Percentiles rank a stretch among this genome's conserved stretches.
Conservation (phyloP, 2,329 filamentous ascomycete genomes). For the Fusarium sp. region DNA sequence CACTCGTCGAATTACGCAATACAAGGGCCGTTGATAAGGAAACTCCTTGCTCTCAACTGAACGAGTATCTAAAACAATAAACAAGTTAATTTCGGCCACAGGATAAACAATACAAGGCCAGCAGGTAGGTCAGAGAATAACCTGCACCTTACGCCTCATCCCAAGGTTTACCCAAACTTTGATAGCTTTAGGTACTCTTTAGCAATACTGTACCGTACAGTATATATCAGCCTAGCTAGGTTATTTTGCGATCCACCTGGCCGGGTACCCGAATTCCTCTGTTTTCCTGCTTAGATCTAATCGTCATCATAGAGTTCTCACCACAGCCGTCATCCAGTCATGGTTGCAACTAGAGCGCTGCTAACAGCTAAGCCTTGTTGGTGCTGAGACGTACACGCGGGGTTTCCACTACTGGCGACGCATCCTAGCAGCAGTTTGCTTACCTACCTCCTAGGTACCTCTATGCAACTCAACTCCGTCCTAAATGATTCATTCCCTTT, state of each 20-base stretch:
- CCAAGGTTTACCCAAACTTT: too few species aligned
- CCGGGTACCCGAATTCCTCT: background rate
- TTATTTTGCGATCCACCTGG: too few species aligned
- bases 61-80: background rate
- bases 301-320: slow-evolving; percentile 36
- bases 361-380: slow-evolving; percentile 35
- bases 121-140: too few species aligned
- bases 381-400: slow-evolving; percentile 27
- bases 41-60: background rate
- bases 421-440: background rate
- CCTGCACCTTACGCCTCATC: too few species aligned
- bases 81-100: background rate
- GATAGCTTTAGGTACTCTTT: too few species aligned
- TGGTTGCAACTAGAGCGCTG: slow-evolving; percentile 12
- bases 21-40: background rate
- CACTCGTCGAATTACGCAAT: background rate
- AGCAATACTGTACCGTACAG: too few species aligned
- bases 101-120: background rate
- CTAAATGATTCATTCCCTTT: background rate
- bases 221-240: too few species aligned
- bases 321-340: slow-evolving; percentile 27
- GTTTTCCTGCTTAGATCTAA: background rate
- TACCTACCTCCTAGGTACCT: too few species aligned
- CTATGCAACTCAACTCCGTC: slow-evolving; percentile 1
- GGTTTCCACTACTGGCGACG: slow-evolving; percentile 18